Percentiles rank a stretch among this genome's conserved stretches.
Evolutionary conservation across 75 land plant species (phyloP).

Genomic region (Selaginella tamariscina): DNA sequence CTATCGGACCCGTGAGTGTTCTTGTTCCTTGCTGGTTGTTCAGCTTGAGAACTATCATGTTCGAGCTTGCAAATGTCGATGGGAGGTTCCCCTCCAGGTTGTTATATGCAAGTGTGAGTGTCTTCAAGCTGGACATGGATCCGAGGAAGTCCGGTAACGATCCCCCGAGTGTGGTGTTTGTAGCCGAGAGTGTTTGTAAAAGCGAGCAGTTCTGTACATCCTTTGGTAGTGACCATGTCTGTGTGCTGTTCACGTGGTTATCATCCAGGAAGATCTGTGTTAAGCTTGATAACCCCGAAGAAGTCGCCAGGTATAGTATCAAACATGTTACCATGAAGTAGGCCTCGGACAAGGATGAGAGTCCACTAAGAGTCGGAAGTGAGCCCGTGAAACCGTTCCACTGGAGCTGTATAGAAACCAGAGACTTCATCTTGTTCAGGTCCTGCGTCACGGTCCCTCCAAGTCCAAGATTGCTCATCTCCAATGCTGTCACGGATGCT

Average conservation of each 20-base stretch:
- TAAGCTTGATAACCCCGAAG: neutral
- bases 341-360: neutral
- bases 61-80: constrained; percentile 4
- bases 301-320: constrained; percentile 7
- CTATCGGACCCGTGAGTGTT: constrained; percentile 17
- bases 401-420: constrained; percentile 1
- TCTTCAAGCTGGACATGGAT: neutral
- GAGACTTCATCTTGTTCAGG: neutral
- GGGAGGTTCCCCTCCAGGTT: neutral
- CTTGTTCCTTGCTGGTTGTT: constrained; percentile 1
- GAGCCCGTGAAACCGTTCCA: neutral
- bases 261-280: neutral
- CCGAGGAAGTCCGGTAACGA: neutral
- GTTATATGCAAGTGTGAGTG: neutral
- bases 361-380: constrained; percentile 4
- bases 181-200: neutral
- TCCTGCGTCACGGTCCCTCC: neutral
- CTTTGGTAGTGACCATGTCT: neutral
- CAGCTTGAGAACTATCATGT: neutral
- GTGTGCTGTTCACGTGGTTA: neutral
- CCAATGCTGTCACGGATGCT: neutral
- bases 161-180: neutral
- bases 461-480: neutral
- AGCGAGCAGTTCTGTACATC: neutral
- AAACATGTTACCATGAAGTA: constrained; percentile 1